These are phyloP conservation scores for Eutypa lata DNA, from an alignment of 2,329 filamentous ascomycete genomes.

Conservation along the genomic window DNA sequence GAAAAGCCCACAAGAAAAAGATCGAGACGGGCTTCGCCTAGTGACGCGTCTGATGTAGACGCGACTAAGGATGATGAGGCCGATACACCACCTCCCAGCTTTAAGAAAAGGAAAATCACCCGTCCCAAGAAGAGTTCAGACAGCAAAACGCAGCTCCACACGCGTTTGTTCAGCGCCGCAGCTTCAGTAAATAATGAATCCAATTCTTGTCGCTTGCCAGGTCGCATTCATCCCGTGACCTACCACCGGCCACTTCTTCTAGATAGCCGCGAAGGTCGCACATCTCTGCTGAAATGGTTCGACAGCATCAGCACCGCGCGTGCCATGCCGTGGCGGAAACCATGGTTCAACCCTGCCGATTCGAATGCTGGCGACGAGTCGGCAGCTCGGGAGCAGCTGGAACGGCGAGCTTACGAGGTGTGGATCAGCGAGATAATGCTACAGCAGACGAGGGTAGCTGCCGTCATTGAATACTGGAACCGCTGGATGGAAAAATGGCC, in stretches of 20 bases:
- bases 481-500: conserved; percentile 61
- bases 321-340: conserved; percentile 58
- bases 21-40: neutral
- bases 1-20: neutral
- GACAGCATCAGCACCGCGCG: conserved; percentile 43
- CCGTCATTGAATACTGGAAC: conserved; percentile 62
- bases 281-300: conserved; percentile 49
- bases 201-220: conserved; percentile 19
- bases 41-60: conserved; percentile 14
- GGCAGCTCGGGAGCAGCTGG: conserved; percentile 35
- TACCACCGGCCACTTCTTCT: conserved; percentile 53
- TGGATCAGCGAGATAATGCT: conserved; percentile 68
- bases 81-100: neutral
- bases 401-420: conserved; percentile 59
- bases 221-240: conserved; percentile 31
- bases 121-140: conserved; percentile 8
- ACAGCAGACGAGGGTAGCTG: conserved; percentile 62
- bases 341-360: conserved; percentile 47
- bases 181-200: neutral
- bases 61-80: conserved; percentile 12
- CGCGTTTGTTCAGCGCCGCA: conserved; percentile 18
- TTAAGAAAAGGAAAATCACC: conserved; percentile 19
- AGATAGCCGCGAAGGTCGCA: conserved; percentile 31
- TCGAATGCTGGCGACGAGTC: neutral
- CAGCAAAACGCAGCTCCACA: conserved; percentile 11